A percentile compares a stretch with the other conserved stretches of the same genome.
Evolutionary conservation across 2,329 filamentous ascomycete species (phyloP).

Genomic region (Verticillium klebahnii): DNA sequence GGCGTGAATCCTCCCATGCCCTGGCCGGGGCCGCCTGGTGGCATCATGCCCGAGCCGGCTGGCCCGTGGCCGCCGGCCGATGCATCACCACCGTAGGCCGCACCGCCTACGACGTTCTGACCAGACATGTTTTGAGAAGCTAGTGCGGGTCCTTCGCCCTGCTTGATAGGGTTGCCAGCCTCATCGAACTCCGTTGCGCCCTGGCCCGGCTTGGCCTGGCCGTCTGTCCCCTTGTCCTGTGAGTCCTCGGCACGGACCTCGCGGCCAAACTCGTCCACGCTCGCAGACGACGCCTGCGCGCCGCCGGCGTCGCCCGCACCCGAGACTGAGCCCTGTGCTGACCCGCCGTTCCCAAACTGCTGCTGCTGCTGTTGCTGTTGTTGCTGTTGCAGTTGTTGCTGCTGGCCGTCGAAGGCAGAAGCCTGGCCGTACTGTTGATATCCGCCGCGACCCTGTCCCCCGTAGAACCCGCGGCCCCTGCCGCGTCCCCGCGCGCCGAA

Average conservation of each 20-base stretch:
- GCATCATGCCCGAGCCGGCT: constrained; percentile 10
- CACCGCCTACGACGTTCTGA: constrained; percentile 20
- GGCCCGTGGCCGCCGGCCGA: constrained; percentile 24
- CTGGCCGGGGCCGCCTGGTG: constrained; percentile 7
- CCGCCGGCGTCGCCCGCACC: constrained; percentile 11
- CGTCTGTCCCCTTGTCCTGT: constrained; percentile 14
- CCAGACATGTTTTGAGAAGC: constrained; percentile 17
- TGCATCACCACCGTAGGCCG: constrained; percentile 20
- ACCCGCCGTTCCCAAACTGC: constrained; percentile 9
- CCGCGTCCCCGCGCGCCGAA: constrained; percentile 49
- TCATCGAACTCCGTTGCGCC: neutral
- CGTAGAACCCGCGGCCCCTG: constrained; percentile 58
- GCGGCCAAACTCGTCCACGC: constrained; percentile 36
- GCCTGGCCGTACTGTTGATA: constrained; percentile 35
- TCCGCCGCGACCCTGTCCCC: constrained; percentile 52
- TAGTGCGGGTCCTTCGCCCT: constrained; percentile 15
- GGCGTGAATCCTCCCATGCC: constrained; percentile 22
- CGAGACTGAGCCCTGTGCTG: constrained; percentile 10
- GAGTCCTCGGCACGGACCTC: constrained; percentile 22
- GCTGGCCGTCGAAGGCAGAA: constrained; percentile 30
- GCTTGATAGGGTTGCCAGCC: constrained; percentile 7
- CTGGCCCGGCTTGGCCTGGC: neutral
- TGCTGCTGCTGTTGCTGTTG: constrained; percentile 3
- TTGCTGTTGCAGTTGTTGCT: constrained; percentile 10
- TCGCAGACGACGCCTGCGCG: constrained; percentile 17